Evolutionary conservation across 2,329 filamentous ascomycete genomes (phyloP).

Genomic region (Ascomycota sp.): DNA sequence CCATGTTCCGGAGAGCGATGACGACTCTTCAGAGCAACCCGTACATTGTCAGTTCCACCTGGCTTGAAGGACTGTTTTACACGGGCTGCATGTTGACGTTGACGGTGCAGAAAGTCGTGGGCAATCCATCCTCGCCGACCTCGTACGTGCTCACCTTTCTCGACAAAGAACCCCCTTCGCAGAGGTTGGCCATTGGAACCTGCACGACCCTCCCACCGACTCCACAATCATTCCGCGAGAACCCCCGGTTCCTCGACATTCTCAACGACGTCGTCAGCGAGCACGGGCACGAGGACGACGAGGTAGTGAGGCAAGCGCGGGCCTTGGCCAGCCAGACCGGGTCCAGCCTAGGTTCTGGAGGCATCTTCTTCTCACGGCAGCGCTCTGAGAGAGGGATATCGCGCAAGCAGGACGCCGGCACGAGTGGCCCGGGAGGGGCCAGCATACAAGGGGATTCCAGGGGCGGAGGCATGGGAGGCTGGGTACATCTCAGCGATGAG

Average conservation of each 20-base stretch:
- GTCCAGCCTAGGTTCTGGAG: slow-evolving; percentile 27
- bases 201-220: slow-evolving; percentile 37
- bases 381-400: slow-evolving; percentile 12
- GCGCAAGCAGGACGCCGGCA: slow-evolving; percentile 15
- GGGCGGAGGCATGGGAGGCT: slow-evolving; percentile 35
- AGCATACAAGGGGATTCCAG: slow-evolving; percentile 39
- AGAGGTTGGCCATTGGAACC: slow-evolving; percentile 33
- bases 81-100: neutral
- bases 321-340: slow-evolving; percentile 37
- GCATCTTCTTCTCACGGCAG: slow-evolving; percentile 24
- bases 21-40: slow-evolving; percentile 28
- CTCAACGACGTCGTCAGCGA: slow-evolving; percentile 32
- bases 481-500: slow-evolving; percentile 41
- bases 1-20: slow-evolving; percentile 12
- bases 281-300: slow-evolving; percentile 33
- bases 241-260: slow-evolving; percentile 34
- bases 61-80: neutral
- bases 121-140: slow-evolving; percentile 20
- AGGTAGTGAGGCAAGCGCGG: slow-evolving; percentile 30
- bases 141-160: slow-evolving; percentile 36
- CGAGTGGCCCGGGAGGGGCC: slow-evolving; percentile 27
- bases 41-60: slow-evolving; percentile 25
- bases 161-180: slow-evolving; percentile 30
- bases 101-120: slow-evolving; percentile 31
- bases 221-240: slow-evolving; percentile 34